Evolutionary conservation across 805 yeast species (phyloP).

Genomic region (Myxozyma sirexii): DNA sequence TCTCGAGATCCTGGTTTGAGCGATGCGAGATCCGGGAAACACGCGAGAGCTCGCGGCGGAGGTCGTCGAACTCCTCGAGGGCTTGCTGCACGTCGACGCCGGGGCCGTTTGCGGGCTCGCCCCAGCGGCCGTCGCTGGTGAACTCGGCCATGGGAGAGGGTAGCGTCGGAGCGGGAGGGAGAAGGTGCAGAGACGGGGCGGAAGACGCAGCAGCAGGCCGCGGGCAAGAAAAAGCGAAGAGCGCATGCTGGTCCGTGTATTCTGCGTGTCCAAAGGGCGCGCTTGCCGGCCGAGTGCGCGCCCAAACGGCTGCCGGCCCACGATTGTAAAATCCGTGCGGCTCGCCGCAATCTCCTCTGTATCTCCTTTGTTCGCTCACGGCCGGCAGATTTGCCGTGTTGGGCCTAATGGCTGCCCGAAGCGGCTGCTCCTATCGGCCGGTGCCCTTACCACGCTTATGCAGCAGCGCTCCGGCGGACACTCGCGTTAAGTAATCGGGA

Average conservation of each 20-base stretch:
- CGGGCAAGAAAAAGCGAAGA: not conserved
- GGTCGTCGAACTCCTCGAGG: conserved; percentile 26
- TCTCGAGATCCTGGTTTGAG: conserved; percentile 9
- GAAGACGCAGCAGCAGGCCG: not conserved
- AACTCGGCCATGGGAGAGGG: conserved; percentile 5
- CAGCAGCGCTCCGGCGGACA: not conserved
- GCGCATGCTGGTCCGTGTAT: not conserved
- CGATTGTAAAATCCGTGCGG: too few relatives aligned
- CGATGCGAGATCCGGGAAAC: conserved; percentile 7
- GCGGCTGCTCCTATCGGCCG: not conserved
- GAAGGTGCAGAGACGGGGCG: not conserved
- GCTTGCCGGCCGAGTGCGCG: too few relatives aligned
- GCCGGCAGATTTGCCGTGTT: not conserved
- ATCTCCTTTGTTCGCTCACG: not conserved
- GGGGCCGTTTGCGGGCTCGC: conserved; percentile 22
- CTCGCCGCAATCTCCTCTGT: not conserved
- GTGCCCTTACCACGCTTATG: not conserved
- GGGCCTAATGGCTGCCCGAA: not conserved
- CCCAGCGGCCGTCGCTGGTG: conserved; percentile 31
- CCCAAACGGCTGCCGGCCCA: too few relatives aligned
- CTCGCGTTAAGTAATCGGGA: too few relatives aligned
- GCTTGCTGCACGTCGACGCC: conserved; percentile 30
- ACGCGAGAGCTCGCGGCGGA: conserved; percentile 30
- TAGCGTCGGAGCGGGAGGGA: not conserved
- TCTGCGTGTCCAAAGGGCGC: too few relatives aligned